Evolutionary conservation across 495 filamentous ascomycete species (phyloP), one percentile per base, ranked within the genome.

Genomic region (Daldinia decipiens): DNA sequence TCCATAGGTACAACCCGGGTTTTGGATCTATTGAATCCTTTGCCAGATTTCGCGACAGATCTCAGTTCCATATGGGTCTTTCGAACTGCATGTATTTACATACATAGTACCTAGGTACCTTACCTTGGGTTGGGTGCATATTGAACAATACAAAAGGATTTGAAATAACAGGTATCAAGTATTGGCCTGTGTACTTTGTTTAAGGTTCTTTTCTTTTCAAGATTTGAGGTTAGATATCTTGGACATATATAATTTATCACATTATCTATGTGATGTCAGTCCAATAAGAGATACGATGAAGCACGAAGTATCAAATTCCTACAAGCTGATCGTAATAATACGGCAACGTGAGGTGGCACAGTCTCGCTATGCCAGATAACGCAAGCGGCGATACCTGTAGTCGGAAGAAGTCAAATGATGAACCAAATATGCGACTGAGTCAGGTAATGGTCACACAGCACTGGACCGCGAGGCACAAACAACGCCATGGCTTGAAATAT

Each of bases 351-450:
- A 11, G 0, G 27, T 19, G 6, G 32, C 54, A 21, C 12, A 34
- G 34, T 57, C 31, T 57, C 15, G 27, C 27, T 19, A 57, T 57
- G 54, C 13, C 17, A 47, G 47, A 61, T 60, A 34, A 40, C 54
- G 43, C 58, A 43, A 47, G 19, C 50, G 50, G 31, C 39, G 29
- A 45, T 57, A 39, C n/a, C n/a, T n/a, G n/a, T 39, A 50, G 47
- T 67, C 32, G 26, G 36, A 61, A 34, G 24, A 40, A 26, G 47
- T 61, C 58, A 47, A 61, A 61, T 51, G 17, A 32, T 55, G 34
- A 59, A 40, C 21, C 56, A 31, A 59, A 59, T 59, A 62, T 62
- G 62, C 59, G 59, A 56, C 43, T 58, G 59, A 62, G 65, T 68
- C 65, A 68, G 38, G 43, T 26, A 51, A 57, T 57, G 24, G 53